These are phyloP conservation scores for Fomitopsis palustris DNA, from an alignment of 1,284 basidiomycete genomes.

Conservation along the genomic window DNA sequence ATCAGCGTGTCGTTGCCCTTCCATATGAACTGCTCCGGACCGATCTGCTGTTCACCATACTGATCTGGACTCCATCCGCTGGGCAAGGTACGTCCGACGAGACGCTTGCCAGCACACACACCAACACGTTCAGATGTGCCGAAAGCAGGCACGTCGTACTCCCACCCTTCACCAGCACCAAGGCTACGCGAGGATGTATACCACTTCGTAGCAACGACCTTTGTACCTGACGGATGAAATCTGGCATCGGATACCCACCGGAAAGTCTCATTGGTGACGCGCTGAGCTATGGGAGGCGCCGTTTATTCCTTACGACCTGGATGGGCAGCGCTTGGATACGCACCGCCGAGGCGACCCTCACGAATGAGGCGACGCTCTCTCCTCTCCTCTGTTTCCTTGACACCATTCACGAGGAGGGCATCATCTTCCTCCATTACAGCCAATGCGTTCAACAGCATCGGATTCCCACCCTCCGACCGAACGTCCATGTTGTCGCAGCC, in stretches of 20 bases:
- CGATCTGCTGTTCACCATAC: constrained; percentile 67
- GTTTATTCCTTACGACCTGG: not conserved
- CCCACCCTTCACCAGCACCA: constrained; percentile 71
- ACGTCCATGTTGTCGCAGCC: constrained; percentile 60
- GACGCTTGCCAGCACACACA: constrained; percentile 48
- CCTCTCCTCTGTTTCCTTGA: constrained; percentile 46
- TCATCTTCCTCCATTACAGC: constrained; percentile 41
- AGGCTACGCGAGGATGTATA: constrained; percentile 59
- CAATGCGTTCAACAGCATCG: constrained; percentile 34
- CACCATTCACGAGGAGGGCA: constrained; percentile 41
- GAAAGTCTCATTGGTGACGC: constrained; percentile 72
- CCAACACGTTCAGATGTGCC: constrained; percentile 28
- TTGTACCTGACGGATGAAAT: constrained; percentile 61
- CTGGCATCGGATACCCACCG: constrained; percentile 65
- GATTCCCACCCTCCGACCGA: constrained; percentile 27
- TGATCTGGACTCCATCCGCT: constrained; percentile 52
- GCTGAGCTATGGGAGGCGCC: constrained; percentile 39
- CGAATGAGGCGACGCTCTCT: constrained; percentile 46
- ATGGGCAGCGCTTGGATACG: constrained; percentile 13
- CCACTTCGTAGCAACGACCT: constrained; percentile 72
- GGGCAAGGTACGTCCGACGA: constrained; percentile 55
- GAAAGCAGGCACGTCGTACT: constrained; percentile 45
- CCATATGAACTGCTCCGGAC: constrained; percentile 70
- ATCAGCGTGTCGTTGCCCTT: constrained; percentile 52
- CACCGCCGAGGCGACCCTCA: constrained; percentile 58